Evolutionary conservation across 495 filamentous ascomycete species (phyloP).

Genomic region (Apodospora peruviana): DNA sequence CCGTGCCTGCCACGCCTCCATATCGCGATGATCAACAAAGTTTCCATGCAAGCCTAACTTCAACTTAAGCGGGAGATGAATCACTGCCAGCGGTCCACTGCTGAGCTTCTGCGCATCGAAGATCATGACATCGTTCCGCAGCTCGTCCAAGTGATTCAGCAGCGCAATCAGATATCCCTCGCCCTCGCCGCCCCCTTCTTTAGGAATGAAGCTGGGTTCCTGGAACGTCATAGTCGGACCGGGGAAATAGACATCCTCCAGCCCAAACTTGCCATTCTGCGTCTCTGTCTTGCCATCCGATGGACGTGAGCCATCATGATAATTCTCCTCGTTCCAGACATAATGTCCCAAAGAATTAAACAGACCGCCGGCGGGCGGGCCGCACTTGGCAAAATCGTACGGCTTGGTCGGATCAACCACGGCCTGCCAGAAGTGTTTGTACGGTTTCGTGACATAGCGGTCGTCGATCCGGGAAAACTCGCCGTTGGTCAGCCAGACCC

Average conservation of each 20-base stretch:
- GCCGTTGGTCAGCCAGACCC: constrained; percentile 40
- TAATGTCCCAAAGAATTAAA: constrained; percentile 45
- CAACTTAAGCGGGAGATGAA: constrained; percentile 41
- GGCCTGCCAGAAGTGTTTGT: constrained; percentile 51
- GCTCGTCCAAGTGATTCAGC: constrained; percentile 47
- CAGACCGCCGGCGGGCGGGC: constrained; percentile 41
- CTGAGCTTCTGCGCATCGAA: constrained; percentile 41
- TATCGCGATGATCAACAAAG: constrained; percentile 41
- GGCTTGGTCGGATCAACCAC: constrained; percentile 37
- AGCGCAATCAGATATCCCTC: constrained; percentile 53
- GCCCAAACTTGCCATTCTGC: constrained; percentile 16
- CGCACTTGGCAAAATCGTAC: constrained; percentile 47
- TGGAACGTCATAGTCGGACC: constrained; percentile 50
- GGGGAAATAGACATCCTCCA: constrained; percentile 39
- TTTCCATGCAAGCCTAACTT: constrained; percentile 43
- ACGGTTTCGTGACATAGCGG: constrained; percentile 43
- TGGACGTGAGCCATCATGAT: constrained; percentile 8
- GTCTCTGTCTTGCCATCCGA: neutral
- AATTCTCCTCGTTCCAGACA: constrained; percentile 28
- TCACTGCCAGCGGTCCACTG: constrained; percentile 38
- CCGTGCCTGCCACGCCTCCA: constrained; percentile 36
- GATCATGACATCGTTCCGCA: constrained; percentile 46
- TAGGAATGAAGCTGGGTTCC: constrained; percentile 54
- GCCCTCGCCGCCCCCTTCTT: constrained; percentile 38
- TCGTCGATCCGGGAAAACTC: constrained; percentile 60